Base-by-base conservation (phyloP, 2,329 filamentous ascomycete species). In the Leptographium lundbergii region DNA sequence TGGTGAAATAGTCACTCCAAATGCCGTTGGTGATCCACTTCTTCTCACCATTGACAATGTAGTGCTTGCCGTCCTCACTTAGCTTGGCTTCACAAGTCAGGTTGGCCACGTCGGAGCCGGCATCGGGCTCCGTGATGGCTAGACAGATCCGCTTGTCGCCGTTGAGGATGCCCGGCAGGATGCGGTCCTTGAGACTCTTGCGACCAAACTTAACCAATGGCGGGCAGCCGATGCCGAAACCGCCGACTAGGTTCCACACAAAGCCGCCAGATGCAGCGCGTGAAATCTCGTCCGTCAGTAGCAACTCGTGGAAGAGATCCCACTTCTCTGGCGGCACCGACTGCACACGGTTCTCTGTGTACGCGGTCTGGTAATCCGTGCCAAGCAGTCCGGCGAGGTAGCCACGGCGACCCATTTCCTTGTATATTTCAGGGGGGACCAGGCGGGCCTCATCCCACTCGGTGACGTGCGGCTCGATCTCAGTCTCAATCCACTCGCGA, bases 1-100 rank as follows among this genome's bases (percentile, higher is more conserved):
- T 95, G 59, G 94, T 97, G 79, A 97, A 97, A 78, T 97, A 99
- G 73, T 99, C 94, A 63, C 80, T 83, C 90, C 91, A 96, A 68
- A 96, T 84, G 69, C 94, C 94, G 75, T 99, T 99, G 68, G 92
- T 97, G 73, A 97, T 97, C 92, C 94, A 97, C 77, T 99, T 99
- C 87, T 99, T 97, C 83, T 96, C 92, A 59, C 94, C 94, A 69
- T 97, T 99, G 74, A 99, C 94, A 66, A 97, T 97, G 75, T 95
- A 99, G 77, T 97, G 90, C 79, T 97, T 97, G 69, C 94, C 94
- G 68, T 99, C 94, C 66, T 94, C 88, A 63, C 82, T 89, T 60
- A 97, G 81, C 79, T 96, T 96, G 29, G 94, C 94, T 78, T 97
- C 91, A 73, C 92, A 97, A 17, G 86, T 94, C 65, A 99, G 72